phyloP scores from a whole-genome alignment of 495 filamentous ascomycete species.

The Tetracladium marchalianum region DNA sequence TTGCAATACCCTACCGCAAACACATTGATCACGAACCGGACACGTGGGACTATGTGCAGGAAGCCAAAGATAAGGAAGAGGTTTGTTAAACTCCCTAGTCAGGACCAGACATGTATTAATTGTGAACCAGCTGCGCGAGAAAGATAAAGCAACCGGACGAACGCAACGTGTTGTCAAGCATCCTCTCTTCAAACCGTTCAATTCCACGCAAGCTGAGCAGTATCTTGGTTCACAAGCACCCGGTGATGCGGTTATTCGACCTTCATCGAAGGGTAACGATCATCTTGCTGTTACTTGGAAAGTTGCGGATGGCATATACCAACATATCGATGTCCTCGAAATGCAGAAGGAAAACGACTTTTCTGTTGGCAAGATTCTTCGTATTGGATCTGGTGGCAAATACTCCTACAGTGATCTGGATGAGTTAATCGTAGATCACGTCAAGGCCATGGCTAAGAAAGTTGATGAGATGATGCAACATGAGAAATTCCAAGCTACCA shows the following conservation, averaged over 20 bases:
- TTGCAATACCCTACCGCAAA: slow-evolving; percentile 58
- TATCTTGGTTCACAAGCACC: slow-evolving; percentile 74
- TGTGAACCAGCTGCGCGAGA: slow-evolving; percentile 45
- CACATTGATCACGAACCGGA: slow-evolving; percentile 57
- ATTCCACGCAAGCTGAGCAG: slow-evolving; percentile 86
- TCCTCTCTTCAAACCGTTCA: slow-evolving; percentile 88
- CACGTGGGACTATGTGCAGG: slow-evolving; percentile 80
- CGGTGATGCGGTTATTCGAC: slow-evolving; percentile 90
- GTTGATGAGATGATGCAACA: slow-evolving; percentile 90
- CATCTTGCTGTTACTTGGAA: slow-evolving; percentile 98
- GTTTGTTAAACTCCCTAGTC: not conserved
- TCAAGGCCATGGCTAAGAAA: slow-evolving; percentile 96
- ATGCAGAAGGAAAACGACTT: slow-evolving; percentile 95
- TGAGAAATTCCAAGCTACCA: slow-evolving; percentile 80
- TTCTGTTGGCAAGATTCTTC: slow-evolving; percentile 73
- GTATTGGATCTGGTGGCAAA: slow-evolving; percentile 57
- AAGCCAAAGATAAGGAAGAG: slow-evolving; percentile 66
- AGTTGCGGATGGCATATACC: slow-evolving; percentile 86
- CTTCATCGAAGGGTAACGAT: slow-evolving; percentile 86
- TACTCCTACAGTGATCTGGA: slow-evolving; percentile 93
- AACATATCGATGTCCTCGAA: slow-evolving; percentile 96
- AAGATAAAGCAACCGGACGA: slow-evolving; percentile 70
- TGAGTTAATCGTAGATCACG: slow-evolving; percentile 92
- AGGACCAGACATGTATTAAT: no score
- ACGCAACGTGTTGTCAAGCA: slow-evolving; percentile 94